Percentiles rank a stretch among this genome's conserved stretches.
Conservation (phyloP, 306 rosid genomes). For the Medicago lupulina region DNA sequence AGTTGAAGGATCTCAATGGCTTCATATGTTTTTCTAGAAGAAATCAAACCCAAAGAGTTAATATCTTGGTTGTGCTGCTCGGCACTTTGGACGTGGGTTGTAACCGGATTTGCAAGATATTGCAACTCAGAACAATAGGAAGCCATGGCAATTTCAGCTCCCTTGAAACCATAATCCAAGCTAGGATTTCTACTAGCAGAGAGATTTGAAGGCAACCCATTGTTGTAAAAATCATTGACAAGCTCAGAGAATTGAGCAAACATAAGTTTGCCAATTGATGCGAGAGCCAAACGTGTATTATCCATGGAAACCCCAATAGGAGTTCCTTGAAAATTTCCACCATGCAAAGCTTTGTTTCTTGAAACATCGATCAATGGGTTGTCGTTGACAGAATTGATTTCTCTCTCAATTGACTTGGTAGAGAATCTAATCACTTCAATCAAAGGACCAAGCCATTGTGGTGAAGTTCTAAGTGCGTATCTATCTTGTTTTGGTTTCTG, state of each 20-base stretch:
- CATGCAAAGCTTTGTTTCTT: constrained; percentile 85
- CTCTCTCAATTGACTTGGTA: constrained; percentile 83
- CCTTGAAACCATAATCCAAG: not conserved
- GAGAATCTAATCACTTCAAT: constrained; percentile 82
- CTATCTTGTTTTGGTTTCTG: constrained; percentile 91
- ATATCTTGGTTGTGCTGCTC: not conserved
- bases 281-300: constrained; percentile 88
- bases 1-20: not conserved
- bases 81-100: not conserved
- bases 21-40: not conserved
- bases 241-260: constrained; percentile 92
- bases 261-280: constrained; percentile 83
- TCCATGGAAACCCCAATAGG: constrained; percentile 97
- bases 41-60: constrained; percentile 2
- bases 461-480: constrained; percentile 88
- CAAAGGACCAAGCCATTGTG: constrained; percentile 92
- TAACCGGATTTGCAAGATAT: not conserved
- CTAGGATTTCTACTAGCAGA: not conserved
- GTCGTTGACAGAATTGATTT: constrained; percentile 88
- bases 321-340: constrained; percentile 93
- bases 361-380: constrained; percentile 91
- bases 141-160: not conserved
- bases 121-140: not conserved
- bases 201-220: constrained; percentile 84
- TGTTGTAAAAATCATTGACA: constrained; percentile 88